A percentile compares a stretch with the other conserved stretches of the same genome.
These are phyloP conservation scores for Aristolochia californica DNA, from an alignment of 164 flowering plant species.

Conservation along the genomic window DNA sequence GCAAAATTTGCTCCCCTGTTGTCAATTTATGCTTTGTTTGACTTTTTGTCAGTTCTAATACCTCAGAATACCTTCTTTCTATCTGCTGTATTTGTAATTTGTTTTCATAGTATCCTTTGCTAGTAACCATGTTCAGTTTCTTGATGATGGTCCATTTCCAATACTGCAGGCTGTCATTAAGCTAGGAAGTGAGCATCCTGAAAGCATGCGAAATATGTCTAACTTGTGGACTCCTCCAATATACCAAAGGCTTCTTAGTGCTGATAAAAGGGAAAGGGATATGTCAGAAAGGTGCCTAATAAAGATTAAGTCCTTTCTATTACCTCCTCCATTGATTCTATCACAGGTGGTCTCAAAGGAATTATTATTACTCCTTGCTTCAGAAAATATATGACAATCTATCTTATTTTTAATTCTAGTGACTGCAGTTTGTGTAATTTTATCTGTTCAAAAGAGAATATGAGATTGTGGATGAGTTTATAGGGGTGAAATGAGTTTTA, in stretches of 20 bases:
- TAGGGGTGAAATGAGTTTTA: too few relatives aligned
- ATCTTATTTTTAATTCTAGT: not conserved
- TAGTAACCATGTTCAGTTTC: not conserved
- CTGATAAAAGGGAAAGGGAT: slow-evolving; percentile 62
- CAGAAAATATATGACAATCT: not conserved
- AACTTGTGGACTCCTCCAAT: slow-evolving; percentile 67
- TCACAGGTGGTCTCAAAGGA: slow-evolving; percentile 30
- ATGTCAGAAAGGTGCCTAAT: slow-evolving; percentile 60
- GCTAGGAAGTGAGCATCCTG: slow-evolving; percentile 38
- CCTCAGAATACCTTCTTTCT: not conserved
- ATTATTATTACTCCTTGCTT: not conserved
- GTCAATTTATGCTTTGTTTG: not conserved
- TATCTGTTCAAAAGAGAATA: too few relatives aligned
- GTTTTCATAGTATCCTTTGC: not conserved
- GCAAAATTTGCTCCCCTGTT: too few relatives aligned
- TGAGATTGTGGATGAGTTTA: too few relatives aligned
- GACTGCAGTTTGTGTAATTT: not conserved
- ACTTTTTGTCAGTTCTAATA: too few relatives aligned
- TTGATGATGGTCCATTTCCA: not conserved
- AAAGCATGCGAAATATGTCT: slow-evolving; percentile 48
- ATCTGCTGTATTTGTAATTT: not conserved
- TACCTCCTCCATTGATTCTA: slow-evolving; percentile 45
- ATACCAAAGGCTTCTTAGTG: slow-evolving; percentile 69
- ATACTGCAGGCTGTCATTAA: slow-evolving; percentile 45
- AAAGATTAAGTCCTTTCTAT: slow-evolving; percentile 34